phyloP scores from a whole-genome alignment of 2,329 filamentous ascomycete species.

The Thielaviopsis musarum region DNA sequence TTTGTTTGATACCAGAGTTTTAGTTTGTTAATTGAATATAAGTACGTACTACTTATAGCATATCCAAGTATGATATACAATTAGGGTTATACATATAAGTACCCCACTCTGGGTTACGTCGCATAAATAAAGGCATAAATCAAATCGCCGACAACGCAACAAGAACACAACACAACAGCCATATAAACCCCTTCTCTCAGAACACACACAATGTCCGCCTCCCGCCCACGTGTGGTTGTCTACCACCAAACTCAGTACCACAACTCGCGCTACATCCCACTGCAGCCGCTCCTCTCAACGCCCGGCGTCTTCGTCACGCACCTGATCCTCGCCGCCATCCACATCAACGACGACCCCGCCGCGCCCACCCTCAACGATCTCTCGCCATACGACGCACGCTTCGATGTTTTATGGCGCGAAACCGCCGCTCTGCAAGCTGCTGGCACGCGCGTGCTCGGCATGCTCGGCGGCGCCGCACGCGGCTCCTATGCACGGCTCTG shows the following conservation, averaged over 20 bases:
- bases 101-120: too few species aligned
- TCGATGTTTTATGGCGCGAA: conserved; percentile 63
- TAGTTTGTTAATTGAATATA: not conserved
- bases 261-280: conserved; percentile 27
- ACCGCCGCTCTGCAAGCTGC: conserved; percentile 51
- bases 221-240: conserved; percentile 31
- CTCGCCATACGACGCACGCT: conserved; percentile 47
- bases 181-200: not conserved
- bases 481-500: conserved; percentile 49
- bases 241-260: conserved; percentile 41
- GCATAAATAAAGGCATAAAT: too few species aligned
- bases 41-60: too few species aligned
- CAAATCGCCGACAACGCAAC: too few species aligned
- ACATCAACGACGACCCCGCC: conserved; percentile 52
- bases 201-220: conserved; percentile 5
- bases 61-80: too few species aligned
- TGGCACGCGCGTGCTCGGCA: conserved; percentile 66
- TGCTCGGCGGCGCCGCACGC: conserved; percentile 72
- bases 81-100: too few species aligned
- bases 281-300: conserved; percentile 34
- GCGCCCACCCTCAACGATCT: conserved; percentile 69
- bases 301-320: conserved; percentile 42
- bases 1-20: not conserved
- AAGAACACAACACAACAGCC: not conserved
- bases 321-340: conserved; percentile 72